A percentile compares a stretch with the other conserved stretches of the same genome.
Conservation (phyloP, 768 basidiomycete species). For the Roridomyces roridus region DNA sequence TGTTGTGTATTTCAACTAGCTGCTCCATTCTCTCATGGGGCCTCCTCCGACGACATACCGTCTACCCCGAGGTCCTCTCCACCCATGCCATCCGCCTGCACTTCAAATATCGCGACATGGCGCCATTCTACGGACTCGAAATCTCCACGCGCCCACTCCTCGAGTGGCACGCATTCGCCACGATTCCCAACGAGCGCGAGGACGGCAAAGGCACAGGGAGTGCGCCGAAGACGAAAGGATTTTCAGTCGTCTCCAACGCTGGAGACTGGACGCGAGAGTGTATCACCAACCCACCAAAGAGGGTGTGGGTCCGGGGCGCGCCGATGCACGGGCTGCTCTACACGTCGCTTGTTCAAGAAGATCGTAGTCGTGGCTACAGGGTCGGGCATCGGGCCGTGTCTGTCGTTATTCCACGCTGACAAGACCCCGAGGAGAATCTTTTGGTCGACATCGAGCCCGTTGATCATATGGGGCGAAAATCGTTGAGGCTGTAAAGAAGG, state of each 20-base stretch:
- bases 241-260: conserved; percentile 58
- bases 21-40: conserved; percentile 59
- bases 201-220: conserved; percentile 32
- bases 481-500: conserved; percentile 42
- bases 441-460: conserved; percentile 47
- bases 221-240: conserved; percentile 48
- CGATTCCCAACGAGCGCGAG: conserved; percentile 23
- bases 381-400: neutral
- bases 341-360: conserved; percentile 55
- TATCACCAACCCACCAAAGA: conserved; percentile 54
- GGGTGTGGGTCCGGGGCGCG: conserved; percentile 61
- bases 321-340: conserved; percentile 57
- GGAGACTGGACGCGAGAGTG: conserved; percentile 62
- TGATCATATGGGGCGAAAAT: conserved; percentile 46
- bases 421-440: conserved; percentile 41
- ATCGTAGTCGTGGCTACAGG: conserved; percentile 62
- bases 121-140: conserved; percentile 39
- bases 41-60: conserved; percentile 52
- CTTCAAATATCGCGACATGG: conserved; percentile 54
- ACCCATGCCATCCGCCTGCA: conserved; percentile 59
- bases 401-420: conserved; percentile 39
- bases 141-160: conserved; percentile 35
- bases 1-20: conserved; percentile 40
- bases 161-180: conserved; percentile 50
- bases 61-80: conserved; percentile 58